Evolutionary conservation across 257 asterid species (phyloP), one percentile per base, ranked within the genome.

Genomic region (Verbena officinalis): DNA sequence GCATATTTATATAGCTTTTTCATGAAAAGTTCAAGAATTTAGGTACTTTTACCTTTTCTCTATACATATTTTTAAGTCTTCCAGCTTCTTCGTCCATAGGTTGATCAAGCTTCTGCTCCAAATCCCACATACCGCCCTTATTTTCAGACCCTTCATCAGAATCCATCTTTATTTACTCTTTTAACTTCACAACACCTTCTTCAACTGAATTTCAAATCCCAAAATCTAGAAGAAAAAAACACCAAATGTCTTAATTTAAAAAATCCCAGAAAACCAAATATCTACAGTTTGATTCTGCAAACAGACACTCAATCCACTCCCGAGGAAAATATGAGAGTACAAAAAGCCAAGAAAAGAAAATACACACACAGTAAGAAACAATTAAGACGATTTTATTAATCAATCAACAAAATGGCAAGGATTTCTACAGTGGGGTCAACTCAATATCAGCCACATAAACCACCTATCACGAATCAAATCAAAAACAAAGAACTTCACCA

Each of bases 21-120:
- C 22, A 70, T 10, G 19, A 55, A 60, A 56, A 58, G 64, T 42
- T 46, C 38, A 49, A 53, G 55, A 40, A 39, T 60, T 30, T 19
- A 9, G 36, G 14, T 22, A n/a, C 1, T 51, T 52, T 40, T 39
- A 86, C 99, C 99, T 94, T 88, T 80, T 94, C 96, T 77, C 96
- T 79, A 15, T 80, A 86, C 99, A 88, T 81, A 64, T 88, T 86
- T 58, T 81, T 88, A 50, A 94, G 84, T 50, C 81, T 88, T 39
- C 87, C 98, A 80, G 97, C 99, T 49, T 94, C 99, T 77, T 90
- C 99, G 49, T 94, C 99, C 99, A 94, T 88, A 21, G 98, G 95
- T 75, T 94, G 98, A 82, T 94, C 99, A 65, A 94, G 91, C 75
- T 85, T 94, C 86, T 94, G 96, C 62, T 94, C 99, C 81, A 94